Evolutionary conservation across 202 grass and related monocot species (phyloP).

Genomic region (Panicum virgatum): DNA sequence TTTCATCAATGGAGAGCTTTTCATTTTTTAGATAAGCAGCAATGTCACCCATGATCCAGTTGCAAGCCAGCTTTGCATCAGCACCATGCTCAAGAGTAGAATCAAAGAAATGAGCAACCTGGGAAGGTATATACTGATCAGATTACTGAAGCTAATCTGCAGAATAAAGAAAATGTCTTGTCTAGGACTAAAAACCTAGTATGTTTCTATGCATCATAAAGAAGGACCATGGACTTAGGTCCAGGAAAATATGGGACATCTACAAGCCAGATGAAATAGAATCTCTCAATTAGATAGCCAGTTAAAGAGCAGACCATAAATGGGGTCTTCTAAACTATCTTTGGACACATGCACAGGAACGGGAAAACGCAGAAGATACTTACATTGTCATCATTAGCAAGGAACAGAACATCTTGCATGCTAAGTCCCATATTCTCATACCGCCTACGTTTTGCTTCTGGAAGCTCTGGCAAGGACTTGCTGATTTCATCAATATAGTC

Average conservation of each 20-base stretch:
- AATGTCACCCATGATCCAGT: slow-evolving; percentile 99
- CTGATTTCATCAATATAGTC: slow-evolving; percentile 77
- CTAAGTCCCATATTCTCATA: slow-evolving; percentile 84
- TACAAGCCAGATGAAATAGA: slow-evolving; percentile 20
- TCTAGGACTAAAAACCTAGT: background rate
- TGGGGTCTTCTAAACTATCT: slow-evolving; percentile 23
- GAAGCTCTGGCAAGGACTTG: slow-evolving; percentile 81
- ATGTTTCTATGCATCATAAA: background rate
- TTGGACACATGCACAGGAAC: slow-evolving; percentile 16
- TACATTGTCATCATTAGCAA: slow-evolving; percentile 95
- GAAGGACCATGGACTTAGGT: background rate
- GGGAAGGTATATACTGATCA: slow-evolving; percentile 37
- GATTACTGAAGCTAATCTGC: slow-evolving; percentile 15
- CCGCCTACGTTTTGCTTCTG: slow-evolving; percentile 90
- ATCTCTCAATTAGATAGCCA: slow-evolving; percentile 6
- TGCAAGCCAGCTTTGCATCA: slow-evolving; percentile 85
- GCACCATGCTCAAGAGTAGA: slow-evolving; percentile 71
- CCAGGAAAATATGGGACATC: background rate
- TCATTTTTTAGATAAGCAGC: slow-evolving; percentile 93
- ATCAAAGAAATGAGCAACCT: slow-evolving; percentile 94
- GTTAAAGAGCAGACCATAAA: background rate
- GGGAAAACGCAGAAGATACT: slow-evolving; percentile 22
- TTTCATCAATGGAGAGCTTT: slow-evolving; percentile 71
- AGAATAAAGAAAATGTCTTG: slow-evolving; percentile 7
- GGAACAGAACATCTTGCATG: slow-evolving; percentile 98